phyloP scores from a whole-genome alignment of 2,329 filamentous ascomycete species.

The Neobulgaria alba region DNA sequence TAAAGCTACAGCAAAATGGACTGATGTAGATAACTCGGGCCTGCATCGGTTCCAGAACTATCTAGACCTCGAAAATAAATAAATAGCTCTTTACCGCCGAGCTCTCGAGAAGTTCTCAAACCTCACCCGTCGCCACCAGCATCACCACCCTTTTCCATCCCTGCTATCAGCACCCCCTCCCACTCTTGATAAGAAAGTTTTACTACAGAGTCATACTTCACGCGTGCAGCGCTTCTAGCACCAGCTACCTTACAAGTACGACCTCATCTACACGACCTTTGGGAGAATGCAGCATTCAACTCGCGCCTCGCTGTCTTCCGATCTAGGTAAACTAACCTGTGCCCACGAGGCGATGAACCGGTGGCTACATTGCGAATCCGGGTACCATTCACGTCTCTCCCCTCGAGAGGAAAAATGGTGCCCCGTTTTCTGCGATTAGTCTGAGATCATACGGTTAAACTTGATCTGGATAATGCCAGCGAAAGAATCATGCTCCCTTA shows the following conservation, averaged over 20 bases:
- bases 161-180: no score
- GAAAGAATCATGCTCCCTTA: constrained; percentile 79
- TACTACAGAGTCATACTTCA: no score
- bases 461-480: constrained; percentile 99
- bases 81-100: no score
- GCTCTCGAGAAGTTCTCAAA: no score
- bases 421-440: constrained; percentile 29
- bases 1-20: no score
- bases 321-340: constrained; percentile 21
- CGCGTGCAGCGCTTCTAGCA: no score
- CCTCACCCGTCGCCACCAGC: no score
- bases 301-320: constrained; percentile 12
- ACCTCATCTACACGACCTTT: constrained; percentile 2
- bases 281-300: constrained; percentile 17
- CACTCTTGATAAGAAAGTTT: no score
- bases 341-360: constrained; percentile 19
- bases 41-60: no score
- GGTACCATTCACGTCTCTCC: constrained; percentile 8
- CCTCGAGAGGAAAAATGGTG: constrained; percentile 6
- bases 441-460: constrained; percentile 90
- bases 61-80: no score
- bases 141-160: no score
- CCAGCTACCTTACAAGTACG: constrained; percentile 8
- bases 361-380: constrained; percentile 12
- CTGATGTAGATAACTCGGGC: no score